Conservation (phyloP, 2,329 filamentous ascomycete species). For the Fusarium sp. region DNA sequence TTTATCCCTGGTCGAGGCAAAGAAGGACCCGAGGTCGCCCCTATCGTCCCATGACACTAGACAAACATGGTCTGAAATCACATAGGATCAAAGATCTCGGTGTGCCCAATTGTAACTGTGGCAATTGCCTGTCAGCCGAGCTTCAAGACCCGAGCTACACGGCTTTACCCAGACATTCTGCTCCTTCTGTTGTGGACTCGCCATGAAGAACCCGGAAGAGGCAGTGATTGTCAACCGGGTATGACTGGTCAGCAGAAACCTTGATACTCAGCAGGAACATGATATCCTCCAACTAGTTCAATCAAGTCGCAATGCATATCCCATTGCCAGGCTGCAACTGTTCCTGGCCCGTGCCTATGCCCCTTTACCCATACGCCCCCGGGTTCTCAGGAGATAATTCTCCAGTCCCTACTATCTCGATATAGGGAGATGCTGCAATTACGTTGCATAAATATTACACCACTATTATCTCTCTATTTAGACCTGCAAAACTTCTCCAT, state of each 20-base stretch:
- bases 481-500: too few species aligned
- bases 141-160: background rate
- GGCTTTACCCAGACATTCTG: background rate
- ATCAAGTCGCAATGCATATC: background rate
- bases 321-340: background rate
- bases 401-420: background rate
- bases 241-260: background rate
- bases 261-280: background rate
- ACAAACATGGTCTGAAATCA: background rate
- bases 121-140: background rate
- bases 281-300: background rate
- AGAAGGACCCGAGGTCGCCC: background rate
- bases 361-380: background rate
- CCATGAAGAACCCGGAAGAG: background rate
- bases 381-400: background rate
- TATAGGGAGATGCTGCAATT: too few species aligned
- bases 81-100: background rate
- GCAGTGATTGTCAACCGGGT: background rate
- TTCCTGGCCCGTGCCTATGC: background rate
- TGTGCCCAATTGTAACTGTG: background rate
- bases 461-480: too few species aligned
- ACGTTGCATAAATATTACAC: too few species aligned
- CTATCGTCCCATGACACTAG: background rate
- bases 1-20: background rate
- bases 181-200: background rate